Evolutionary conservation across 2,329 filamentous ascomycete genomes (phyloP), one percentile per base, ranked within the genome.

Genomic region (Plenodomus lindquistii): DNA sequence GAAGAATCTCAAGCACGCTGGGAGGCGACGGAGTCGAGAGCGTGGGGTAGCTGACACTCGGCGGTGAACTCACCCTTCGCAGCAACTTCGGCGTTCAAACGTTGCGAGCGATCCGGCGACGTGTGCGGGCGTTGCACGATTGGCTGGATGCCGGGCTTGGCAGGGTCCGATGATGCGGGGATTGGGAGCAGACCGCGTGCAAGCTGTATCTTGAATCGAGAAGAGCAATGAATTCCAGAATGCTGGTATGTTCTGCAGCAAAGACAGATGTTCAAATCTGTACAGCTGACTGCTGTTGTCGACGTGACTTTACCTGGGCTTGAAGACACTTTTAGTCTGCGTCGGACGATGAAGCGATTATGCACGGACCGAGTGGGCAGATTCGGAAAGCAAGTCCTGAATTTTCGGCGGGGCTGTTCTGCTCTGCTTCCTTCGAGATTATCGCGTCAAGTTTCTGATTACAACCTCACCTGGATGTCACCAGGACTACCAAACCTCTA

Each of bases 111-210:
- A 44, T 52, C 55, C 42, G 49, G 43, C 46, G 40, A 56, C 29
- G 29, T 19, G 20, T 6, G 37, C 20, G 20, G 35, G 11, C 40
- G 29, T 31, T 7, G 27, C 27, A 31, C 49, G 50, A 59, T 59
- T 63, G 60, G 59, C 27, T 40, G 40, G 9, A 48, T 36, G 35
- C 54, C 49, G 55, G 35, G 42, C 59, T 60, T 59, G 59, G 59
- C 59, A 62, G 54, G 52, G 55, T 57, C 52, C 46, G 35, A 38
- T 37, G n/a, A n/a, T 21, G n/a, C 11, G 17, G 31, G 43, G n/a
- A 18, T 11, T 4, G 29, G 29, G 15, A 37, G 35, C 27, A 31
- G 15, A 11, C 27, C 27, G 15, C 27, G 27, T 31, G 27, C 11
- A 15, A 15, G 6, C 6, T 31, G 27, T 9, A 5, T 7, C 4